phyloP scores from a whole-genome alignment of 2,329 filamentous ascomycete genomes.

The Cephalotrichum gorgonifer region DNA sequence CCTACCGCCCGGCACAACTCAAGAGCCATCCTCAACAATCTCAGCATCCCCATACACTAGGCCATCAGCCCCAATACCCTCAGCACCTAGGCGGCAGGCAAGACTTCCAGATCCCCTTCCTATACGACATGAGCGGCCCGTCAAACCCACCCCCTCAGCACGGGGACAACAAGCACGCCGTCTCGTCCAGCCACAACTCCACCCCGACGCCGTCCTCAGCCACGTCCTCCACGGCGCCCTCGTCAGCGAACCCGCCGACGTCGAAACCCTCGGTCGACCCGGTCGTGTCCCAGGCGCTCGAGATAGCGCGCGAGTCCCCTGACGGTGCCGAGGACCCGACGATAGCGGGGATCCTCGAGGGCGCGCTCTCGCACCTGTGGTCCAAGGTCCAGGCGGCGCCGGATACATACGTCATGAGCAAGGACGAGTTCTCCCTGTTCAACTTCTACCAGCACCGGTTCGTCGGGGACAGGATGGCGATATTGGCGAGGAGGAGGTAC shows the following conservation, averaged over 20 bases:
- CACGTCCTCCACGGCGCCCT: background rate
- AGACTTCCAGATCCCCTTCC: constrained; percentile 1
- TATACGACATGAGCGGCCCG: constrained; percentile 3
- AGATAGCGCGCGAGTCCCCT: constrained; percentile 64
- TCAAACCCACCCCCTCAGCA: constrained; percentile 2
- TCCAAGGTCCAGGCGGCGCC: constrained; percentile 53
- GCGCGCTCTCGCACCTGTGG: constrained; percentile 56
- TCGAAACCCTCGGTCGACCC: constrained; percentile 12
- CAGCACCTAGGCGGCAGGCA: background rate
- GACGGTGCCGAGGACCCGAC: constrained; percentile 53
- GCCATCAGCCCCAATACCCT: too few relatives aligned
- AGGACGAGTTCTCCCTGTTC: constrained; percentile 76
- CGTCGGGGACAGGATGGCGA: constrained; percentile 35
- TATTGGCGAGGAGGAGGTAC: constrained; percentile 38
- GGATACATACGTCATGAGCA: constrained; percentile 59
- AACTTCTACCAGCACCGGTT: constrained; percentile 71
- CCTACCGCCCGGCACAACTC: constrained; percentile 13
- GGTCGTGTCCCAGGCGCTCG: constrained; percentile 56
- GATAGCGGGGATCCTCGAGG: constrained; percentile 56
- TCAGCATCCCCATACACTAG: background rate
- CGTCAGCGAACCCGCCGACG: constrained; percentile 1
- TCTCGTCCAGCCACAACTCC: constrained; percentile 6
- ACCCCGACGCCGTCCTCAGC: background rate
- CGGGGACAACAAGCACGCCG: constrained; percentile 6
- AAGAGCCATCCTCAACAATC: constrained; percentile 10